phyloP scores from a whole-genome alignment of 495 filamentous ascomycete genomes.

The Penicillium diatomitis region DNA sequence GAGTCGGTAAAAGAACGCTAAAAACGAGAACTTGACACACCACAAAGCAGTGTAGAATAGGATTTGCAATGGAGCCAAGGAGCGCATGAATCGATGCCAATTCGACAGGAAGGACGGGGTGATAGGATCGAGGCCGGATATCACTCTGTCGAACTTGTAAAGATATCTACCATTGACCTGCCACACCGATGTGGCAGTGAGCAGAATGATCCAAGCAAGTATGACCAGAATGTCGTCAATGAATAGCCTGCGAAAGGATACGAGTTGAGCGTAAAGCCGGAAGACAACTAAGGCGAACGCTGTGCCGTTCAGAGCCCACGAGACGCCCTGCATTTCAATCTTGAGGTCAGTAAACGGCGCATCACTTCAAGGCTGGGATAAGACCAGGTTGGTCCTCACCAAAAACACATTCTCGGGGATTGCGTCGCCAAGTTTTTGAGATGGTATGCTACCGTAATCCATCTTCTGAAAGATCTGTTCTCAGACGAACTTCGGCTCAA shows the following conservation, averaged over 20 bases:
- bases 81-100: conserved; percentile 8
- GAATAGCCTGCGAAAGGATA: conserved; percentile 12
- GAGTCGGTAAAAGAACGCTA: conserved; percentile 16
- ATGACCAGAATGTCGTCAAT: conserved; percentile 17
- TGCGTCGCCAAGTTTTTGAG: no score
- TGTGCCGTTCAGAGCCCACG: conserved; percentile 11
- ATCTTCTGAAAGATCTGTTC: no score
- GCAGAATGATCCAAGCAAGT: conserved; percentile 15
- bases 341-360: not conserved
- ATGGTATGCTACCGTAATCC: no score
- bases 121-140: not conserved
- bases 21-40: conserved; percentile 19
- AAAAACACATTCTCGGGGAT: not conserved
- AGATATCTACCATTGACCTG: conserved; percentile 7
- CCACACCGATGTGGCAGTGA: conserved; percentile 14
- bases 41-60: conserved; percentile 16
- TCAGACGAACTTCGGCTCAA: no score
- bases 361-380: not conserved
- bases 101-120: conserved; percentile 1
- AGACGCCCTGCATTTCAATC: not conserved
- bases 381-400: not conserved
- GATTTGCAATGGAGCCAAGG: conserved; percentile 7
- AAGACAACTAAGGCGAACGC: conserved; percentile 14
- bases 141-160: conserved; percentile 6
- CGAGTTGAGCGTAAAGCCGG: conserved; percentile 12